Evolutionary conservation across 2,329 filamentous ascomycete genomes (phyloP), one percentile per base, ranked within the genome.

Genomic region (Catunica adiposa): DNA sequence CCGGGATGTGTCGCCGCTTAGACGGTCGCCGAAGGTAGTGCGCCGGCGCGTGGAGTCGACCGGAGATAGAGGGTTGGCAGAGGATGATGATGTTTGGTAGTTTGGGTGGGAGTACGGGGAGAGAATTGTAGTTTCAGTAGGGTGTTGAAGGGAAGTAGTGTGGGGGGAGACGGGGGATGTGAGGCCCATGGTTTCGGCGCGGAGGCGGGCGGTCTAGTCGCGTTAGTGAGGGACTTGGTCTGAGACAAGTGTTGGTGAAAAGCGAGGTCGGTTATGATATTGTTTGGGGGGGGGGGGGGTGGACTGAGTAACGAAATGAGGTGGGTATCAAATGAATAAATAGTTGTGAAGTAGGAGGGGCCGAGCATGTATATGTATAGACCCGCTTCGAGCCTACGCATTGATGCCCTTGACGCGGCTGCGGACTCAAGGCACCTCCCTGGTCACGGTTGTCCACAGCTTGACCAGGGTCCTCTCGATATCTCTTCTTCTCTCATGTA

Each of bases 101-200:
- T 51, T 54, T 20, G 52, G n/a, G 42, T 44, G 46, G 37, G 38
- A 31, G 9, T 17, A 42, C 37, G 51, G 31, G 37, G 40, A 46
- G 29, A 60, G 58, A 29, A 48, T 54, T 22, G 58, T 60, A 22
- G 56, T 58, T 53, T 60, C 58, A 40, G 58, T 46, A 38, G 50
- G 42, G 17, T 40, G 40, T 15, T 58, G 54, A 9, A 40, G 29
- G 26, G 48, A 44, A 51, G 26, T 31, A 22, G 46, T 23, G 23
- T 44, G 51, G 17, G 54, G 34, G n/a, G 46, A 51, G 23, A 17
- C 20, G 4, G 37, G 46, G 17, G 22, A 40, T 26, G 54, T 51
- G 8, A 56, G 22, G 29, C 54, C 47, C 54, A 56, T 44, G 9
- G 46, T 31, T 44, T 56, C 54, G 25, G 54, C 54, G 46, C 54